Percentiles rank a stretch among this genome's conserved stretches.
These are phyloP conservation scores for Mortierella sp. DNA, from an alignment of 371 early-diverging fungal genomes.

Conservation along the genomic window DNA sequence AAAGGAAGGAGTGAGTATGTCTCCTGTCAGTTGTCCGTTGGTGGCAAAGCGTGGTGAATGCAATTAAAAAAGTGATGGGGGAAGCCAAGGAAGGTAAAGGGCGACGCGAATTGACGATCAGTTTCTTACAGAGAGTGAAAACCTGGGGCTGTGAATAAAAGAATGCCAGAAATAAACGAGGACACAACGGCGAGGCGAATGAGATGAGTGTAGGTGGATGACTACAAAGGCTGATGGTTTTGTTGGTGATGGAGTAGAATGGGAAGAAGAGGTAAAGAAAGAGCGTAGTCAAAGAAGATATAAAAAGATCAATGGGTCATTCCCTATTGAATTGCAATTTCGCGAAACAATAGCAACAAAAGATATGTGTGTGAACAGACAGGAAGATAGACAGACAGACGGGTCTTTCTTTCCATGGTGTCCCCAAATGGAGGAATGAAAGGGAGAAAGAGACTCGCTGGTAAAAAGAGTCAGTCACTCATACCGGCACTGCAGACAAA, in stretches of 20 bases:
- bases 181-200: background rate
- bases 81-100: background rate
- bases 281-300: background rate
- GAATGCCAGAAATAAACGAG: too few relatives aligned
- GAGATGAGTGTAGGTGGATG: background rate
- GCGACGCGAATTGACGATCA: background rate
- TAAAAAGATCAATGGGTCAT: background rate
- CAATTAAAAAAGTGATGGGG: background rate
- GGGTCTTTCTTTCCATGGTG: background rate
- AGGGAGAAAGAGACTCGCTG: too few relatives aligned
- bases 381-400: background rate
- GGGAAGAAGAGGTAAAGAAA: background rate
- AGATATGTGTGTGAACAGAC: background rate
- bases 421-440: background rate
- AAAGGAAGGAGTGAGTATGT: background rate
- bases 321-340: background rate
- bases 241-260: too few relatives aligned
- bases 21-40: background rate
- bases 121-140: too few relatives aligned
- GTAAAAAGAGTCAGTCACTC: too few relatives aligned
- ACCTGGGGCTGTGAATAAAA: too few relatives aligned
- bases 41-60: background rate
- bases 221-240: background rate
- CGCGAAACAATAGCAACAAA: background rate
- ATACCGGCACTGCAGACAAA: too few relatives aligned